Base-by-base conservation (phyloP, 192 early-diverging fungal genomes). In the Backusella circina region DNA sequence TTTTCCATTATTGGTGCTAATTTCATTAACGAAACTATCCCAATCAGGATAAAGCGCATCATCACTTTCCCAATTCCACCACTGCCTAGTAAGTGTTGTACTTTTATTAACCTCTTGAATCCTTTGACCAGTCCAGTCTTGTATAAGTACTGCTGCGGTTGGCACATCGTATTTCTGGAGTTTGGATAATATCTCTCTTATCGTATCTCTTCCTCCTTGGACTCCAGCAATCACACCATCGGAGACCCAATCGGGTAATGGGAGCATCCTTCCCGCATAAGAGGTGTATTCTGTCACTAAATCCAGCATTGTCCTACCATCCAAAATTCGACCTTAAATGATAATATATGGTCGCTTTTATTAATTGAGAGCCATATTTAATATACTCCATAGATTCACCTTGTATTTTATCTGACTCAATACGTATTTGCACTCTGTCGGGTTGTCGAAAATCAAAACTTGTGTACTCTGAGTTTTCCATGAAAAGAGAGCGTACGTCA, bases 11-110 rank as follows among this genome's bases (percentile, higher is more conserved):
- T 73, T 39, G 23, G 37, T 12, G 28, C 65, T 61, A 9, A 74
- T 39, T 31, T 75, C 64, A n/a, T 65, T 21, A 2, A 83, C 73
- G 12, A 83, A 70, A 3, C 61, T 35, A 9, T 47, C 41, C 76
- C 80, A 81, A 44, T 83, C 41, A n/a, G 76, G 72, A 69, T 83
- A 83, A 5, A 83, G 47, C 0, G 21, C 76, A 64, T 67, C 36
- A 66, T 83, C 81, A 65, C 41, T 78, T 44, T 83, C 81, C 82
- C 82, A 83, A 41, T 83, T 82, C 82, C 80, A 81, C 82, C 82
- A 83, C 12, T 83, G 65, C 13, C 80, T 51, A 47, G 68, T 74
- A n/a, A 82, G 38, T 41, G 73, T 37, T 23, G 26, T 38, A 57
- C 51, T 33, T 10, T 23, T 71, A 28, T 72, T 65, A 15, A 64